Conservation (phyloP, 306 rosid genomes). For the Pterocarpus santalinus region DNA sequence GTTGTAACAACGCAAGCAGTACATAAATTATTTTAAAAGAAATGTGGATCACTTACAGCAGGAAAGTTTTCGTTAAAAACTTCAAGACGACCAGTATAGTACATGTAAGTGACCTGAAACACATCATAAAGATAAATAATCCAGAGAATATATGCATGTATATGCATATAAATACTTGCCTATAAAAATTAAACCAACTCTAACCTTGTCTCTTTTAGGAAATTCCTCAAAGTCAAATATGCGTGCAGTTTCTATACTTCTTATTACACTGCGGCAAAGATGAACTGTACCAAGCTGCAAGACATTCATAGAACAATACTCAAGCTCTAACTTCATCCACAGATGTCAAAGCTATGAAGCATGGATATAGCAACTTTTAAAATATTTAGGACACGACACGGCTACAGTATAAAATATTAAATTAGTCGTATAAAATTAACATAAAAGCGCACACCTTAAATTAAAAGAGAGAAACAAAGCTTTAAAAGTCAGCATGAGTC, state of each 20-base stretch:
- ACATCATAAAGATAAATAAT: slow-evolving; percentile 43
- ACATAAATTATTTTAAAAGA: slow-evolving; percentile 31
- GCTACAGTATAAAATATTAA: no score
- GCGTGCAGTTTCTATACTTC: slow-evolving; percentile 97
- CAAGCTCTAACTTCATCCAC: slow-evolving; percentile 39
- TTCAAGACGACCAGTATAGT: slow-evolving; percentile 98
- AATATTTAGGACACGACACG: no score
- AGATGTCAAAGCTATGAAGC: slow-evolving; percentile 10
- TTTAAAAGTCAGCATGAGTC: no score
- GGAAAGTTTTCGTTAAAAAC: slow-evolving; percentile 97
- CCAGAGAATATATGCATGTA: slow-evolving; percentile 2
- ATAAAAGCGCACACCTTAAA: no score
- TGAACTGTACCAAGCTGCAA: slow-evolving; percentile 97
- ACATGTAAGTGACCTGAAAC: slow-evolving; percentile 94
- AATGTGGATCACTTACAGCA: slow-evolving; percentile 70
- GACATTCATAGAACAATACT: slow-evolving; percentile 43
- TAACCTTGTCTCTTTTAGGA: slow-evolving; percentile 95
- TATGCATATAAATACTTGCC: background rate
- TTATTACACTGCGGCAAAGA: slow-evolving; percentile 95
- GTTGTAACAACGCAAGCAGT: slow-evolving; percentile 30
- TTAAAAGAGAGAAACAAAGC: no score
- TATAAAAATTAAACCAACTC: slow-evolving; percentile 31
- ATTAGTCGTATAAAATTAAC: no score
- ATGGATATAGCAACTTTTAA: background rate
- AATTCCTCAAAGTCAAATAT: slow-evolving; percentile 98